Conservation (phyloP, 1,284 basidiomycete genomes). For the Heterobasidion parviporum region DNA sequence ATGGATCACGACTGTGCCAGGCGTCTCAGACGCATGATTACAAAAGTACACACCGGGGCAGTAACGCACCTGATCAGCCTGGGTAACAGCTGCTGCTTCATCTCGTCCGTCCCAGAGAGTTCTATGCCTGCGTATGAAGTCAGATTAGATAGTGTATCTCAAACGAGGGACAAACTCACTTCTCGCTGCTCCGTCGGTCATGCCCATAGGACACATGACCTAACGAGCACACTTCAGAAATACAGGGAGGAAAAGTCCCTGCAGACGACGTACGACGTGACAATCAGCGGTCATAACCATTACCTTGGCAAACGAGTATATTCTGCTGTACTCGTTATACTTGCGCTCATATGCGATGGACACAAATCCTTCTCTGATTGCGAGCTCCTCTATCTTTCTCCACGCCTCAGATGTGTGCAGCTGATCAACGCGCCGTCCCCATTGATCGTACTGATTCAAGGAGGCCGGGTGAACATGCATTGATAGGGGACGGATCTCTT, state of each 20-base stretch:
- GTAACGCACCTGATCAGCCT: slow-evolving; percentile 47
- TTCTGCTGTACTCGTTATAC: slow-evolving; percentile 47
- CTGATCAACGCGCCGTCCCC: slow-evolving; percentile 56
- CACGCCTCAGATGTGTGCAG: slow-evolving; percentile 51
- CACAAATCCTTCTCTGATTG: slow-evolving; percentile 62
- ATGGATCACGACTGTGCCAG: slow-evolving; percentile 47
- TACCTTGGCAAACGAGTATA: slow-evolving; percentile 58
- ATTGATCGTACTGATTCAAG: slow-evolving; percentile 61
- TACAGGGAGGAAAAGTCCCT: background rate
- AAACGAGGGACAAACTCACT: slow-evolving; percentile 19
- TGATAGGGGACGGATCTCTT: slow-evolving; percentile 43
- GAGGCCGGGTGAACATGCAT: slow-evolving; percentile 36
- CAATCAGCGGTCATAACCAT: slow-evolving; percentile 52
- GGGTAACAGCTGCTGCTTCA: slow-evolving; percentile 51
- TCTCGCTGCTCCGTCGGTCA: slow-evolving; percentile 72
- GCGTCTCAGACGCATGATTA: background rate
- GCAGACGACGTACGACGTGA: slow-evolving; percentile 38
- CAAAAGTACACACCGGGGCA: background rate
- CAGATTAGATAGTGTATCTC: background rate
- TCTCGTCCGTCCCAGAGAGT: slow-evolving; percentile 47
- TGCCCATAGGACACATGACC: slow-evolving; percentile 65
- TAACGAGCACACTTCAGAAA: slow-evolving; percentile 29
- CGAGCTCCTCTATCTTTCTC: slow-evolving; percentile 49
- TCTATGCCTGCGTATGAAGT: slow-evolving; percentile 42
- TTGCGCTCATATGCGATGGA: slow-evolving; percentile 56